These are phyloP conservation scores for Metschnikowia chrysomelidarum DNA, from an alignment of 805 yeast genomes.

Conservation along the genomic window DNA sequence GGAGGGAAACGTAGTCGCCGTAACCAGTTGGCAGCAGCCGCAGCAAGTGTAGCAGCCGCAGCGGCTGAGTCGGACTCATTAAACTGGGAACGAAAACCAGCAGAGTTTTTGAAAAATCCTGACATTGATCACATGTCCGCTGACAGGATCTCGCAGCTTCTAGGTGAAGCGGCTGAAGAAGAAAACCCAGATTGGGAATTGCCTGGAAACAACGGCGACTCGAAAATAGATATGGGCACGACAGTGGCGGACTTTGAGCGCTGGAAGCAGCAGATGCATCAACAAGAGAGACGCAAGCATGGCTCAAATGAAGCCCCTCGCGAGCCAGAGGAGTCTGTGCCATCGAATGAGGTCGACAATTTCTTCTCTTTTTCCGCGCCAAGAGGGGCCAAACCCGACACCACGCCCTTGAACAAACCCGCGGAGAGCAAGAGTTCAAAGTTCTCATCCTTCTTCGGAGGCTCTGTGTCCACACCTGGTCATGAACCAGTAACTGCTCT, in stretches of 20 bases:
- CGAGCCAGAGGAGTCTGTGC: slow-evolving; percentile 16
- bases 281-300: slow-evolving; percentile 47
- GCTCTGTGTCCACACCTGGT: slow-evolving; percentile 4
- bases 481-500: slow-evolving; percentile 1
- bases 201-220: slow-evolving; percentile 25
- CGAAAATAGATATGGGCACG: slow-evolving; percentile 41
- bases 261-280: slow-evolving; percentile 55
- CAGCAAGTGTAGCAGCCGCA: slow-evolving; percentile 5
- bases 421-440: slow-evolving; percentile 26
- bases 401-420: slow-evolving; percentile 9
- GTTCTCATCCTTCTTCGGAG: slow-evolving; percentile 18
- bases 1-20: slow-evolving; percentile 19
- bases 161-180: slow-evolving; percentile 37
- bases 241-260: slow-evolving; percentile 58
- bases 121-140: slow-evolving; percentile 32
- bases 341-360: slow-evolving; percentile 41
- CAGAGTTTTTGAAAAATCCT: slow-evolving; percentile 19
- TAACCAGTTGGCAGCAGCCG: slow-evolving; percentile 9
- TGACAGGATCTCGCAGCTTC: slow-evolving; percentile 34
- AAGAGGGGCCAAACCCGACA: slow-evolving; percentile 16
- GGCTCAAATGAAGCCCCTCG: slow-evolving; percentile 31
- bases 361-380: slow-evolving; percentile 42
- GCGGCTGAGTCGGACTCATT: slow-evolving; percentile 17
- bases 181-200: slow-evolving; percentile 42
- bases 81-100: slow-evolving; percentile 32